Conservation (phyloP, 768 basidiomycete species). For the Cystofilobasidium ferigula region DNA sequence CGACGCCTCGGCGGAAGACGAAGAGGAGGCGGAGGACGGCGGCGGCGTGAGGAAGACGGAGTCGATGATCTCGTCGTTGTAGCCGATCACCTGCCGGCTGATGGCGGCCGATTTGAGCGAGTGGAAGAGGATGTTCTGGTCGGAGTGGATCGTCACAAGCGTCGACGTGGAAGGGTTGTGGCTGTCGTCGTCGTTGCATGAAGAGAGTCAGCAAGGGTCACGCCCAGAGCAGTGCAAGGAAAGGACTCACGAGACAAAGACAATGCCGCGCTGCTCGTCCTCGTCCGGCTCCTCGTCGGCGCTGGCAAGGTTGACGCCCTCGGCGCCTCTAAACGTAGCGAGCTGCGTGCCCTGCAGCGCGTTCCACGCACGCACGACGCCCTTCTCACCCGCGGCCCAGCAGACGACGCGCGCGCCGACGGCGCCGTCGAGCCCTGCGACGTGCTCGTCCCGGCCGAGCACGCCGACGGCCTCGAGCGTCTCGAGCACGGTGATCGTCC, state of each 20-base stretch:
- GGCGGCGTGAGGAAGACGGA: constrained; percentile 57
- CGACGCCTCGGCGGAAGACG: constrained; percentile 27
- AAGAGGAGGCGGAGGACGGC: constrained; percentile 27
- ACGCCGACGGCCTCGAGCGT: constrained; percentile 78
- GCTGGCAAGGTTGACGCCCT: constrained; percentile 40
- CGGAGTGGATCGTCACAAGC: constrained; percentile 76
- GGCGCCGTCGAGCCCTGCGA: constrained; percentile 41
- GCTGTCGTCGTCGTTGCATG: too few relatives aligned
- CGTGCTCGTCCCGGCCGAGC: constrained; percentile 46
- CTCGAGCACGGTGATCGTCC: constrained; percentile 68
- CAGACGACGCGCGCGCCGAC: constrained; percentile 47
- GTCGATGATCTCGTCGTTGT: constrained; percentile 97
- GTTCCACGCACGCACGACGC: constrained; percentile 76
- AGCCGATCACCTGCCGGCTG: constrained; percentile 78
- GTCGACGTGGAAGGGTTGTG: constrained; percentile 56
- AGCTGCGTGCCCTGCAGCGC: constrained; percentile 54
- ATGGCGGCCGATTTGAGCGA: constrained; percentile 57
- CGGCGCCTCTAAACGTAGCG: constrained; percentile 46
- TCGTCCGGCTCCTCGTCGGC: constrained; percentile 46
- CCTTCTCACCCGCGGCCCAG: constrained; percentile 87
- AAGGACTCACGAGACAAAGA: constrained; percentile 62
- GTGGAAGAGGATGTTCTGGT: constrained; percentile 92
- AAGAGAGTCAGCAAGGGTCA: too few relatives aligned
- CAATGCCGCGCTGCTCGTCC: constrained; percentile 74
- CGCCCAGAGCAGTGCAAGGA: background rate